Percentiles rank a stretch among this genome's conserved stretches.
Evolutionary conservation across 192 early-diverging fungal species (phyloP).

Genomic region (Linnemannia exigua): DNA sequence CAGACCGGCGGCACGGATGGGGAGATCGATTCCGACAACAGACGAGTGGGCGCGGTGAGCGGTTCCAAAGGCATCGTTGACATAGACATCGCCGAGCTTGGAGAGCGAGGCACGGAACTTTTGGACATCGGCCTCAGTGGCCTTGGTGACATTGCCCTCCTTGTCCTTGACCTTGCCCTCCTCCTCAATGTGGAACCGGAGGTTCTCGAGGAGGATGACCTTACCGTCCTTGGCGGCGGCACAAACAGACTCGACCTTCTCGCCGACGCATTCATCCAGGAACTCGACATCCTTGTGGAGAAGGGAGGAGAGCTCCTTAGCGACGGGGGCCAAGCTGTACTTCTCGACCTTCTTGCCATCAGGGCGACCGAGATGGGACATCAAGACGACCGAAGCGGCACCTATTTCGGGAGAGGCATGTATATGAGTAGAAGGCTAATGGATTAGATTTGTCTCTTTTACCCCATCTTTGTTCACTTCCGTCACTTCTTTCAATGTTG

Average conservation of each 20-base stretch:
- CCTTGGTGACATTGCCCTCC: constrained; percentile 93
- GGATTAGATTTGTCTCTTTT: background rate
- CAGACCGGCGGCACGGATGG: constrained; percentile 93
- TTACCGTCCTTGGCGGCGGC: constrained; percentile 76
- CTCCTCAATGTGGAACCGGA: constrained; percentile 99
- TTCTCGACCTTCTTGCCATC: constrained; percentile 91
- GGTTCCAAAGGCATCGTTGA: constrained; percentile 99
- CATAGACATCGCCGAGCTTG: constrained; percentile 94
- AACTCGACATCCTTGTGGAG: constrained; percentile 90
- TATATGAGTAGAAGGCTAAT: no score
- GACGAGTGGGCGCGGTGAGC: constrained; percentile 98
- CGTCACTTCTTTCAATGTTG: background rate
- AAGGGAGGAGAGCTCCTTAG: constrained; percentile 83
- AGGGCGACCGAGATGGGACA: constrained; percentile 98
- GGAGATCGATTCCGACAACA: constrained; percentile 96
- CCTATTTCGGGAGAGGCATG: constrained; percentile 54
- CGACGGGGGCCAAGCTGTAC: constrained; percentile 94
- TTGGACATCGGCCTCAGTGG: constrained; percentile 80
- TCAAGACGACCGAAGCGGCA: constrained; percentile 91
- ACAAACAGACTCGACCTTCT: constrained; percentile 85
- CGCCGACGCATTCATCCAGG: constrained; percentile 94
- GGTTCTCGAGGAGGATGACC: constrained; percentile 96
- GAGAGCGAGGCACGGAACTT: constrained; percentile 94
- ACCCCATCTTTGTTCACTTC: background rate
- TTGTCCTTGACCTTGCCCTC: constrained; percentile 95